Evolutionary conservation across 108 stramenopile genomes (phyloP), one percentile per base, ranked within the genome.

Genomic region (Nitzschia inconspicua): DNA sequence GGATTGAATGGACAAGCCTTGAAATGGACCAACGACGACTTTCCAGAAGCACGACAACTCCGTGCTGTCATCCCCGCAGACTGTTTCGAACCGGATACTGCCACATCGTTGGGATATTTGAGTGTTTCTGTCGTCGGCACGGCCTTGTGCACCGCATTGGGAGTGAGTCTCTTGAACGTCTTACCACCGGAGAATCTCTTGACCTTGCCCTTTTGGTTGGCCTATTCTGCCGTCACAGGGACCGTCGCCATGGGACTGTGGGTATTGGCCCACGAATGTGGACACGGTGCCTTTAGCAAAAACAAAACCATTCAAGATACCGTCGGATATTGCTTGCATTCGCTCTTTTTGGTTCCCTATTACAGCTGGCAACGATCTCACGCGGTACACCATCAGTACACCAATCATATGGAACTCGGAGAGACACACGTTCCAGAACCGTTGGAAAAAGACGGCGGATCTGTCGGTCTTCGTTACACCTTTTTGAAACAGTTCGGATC

Each of bases 201-300:
- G 37, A 82, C 83, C 1, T 68, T 75, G 44, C 90, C 90, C 10
- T 64, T 91, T 46, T 91, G 90, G 90, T 44, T 75, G 11, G 72
- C 72, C 14, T 91, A 91, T 55, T 80, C 84, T 16, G 76, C 66
- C 13, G 80, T 91, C 1, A 88, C 90, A 11, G 90, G 90, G 22
- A 91, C 93, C 1, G 95, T 96, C 23, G 79, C 92, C 50, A 97
- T 97, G 72, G 97, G 98, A 31, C 70, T 97, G 18, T 98, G 98
- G 98, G 98, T 98, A 0, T 54, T 98, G 37, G 96, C 96, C 0
- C 98, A 98, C 60, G 98, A 98, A 66, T 98, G 98, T 70, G 98
- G 96, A 16, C 98, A 98, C 66, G 95, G 96, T 37, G 93, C 96
- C 36, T 98, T 97, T 66, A 89, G 89, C 47, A 88, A 89, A 40